phyloP scores from a whole-genome alignment of 2,329 filamentous ascomycete species.

The Ceratocystis eucalypticola region DNA sequence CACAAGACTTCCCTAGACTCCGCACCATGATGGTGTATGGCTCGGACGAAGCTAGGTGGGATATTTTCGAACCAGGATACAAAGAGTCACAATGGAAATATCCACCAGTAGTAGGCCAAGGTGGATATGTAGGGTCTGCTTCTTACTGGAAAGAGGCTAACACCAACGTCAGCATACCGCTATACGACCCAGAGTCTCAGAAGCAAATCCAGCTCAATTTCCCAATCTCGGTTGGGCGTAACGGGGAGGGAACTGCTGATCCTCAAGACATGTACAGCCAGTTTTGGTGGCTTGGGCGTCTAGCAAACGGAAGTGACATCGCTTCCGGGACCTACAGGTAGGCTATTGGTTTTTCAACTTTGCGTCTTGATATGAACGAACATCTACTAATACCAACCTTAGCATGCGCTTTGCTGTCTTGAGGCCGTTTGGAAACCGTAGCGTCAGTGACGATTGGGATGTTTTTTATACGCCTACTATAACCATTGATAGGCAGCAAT shows the following conservation, averaged over 20 bases:
- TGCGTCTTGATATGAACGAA: background rate
- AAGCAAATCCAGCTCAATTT: constrained; percentile 24
- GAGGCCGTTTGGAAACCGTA: constrained; percentile 23
- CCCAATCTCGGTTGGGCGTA: constrained; percentile 20
- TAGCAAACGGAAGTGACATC: constrained; percentile 24
- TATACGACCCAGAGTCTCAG: constrained; percentile 21
- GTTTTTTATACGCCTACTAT: constrained; percentile 14
- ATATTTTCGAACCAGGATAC: constrained; percentile 31
- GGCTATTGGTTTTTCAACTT: background rate
- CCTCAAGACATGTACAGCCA: constrained; percentile 11
- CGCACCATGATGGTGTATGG: constrained; percentile 25
- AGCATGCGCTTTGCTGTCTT: constrained; percentile 23
- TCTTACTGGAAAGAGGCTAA: constrained; percentile 21
- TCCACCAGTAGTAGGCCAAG: constrained; percentile 28
- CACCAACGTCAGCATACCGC: constrained; percentile 16
- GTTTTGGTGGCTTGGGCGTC: constrained; percentile 24
- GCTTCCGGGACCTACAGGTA: constrained; percentile 23
- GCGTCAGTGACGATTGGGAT: constrained; percentile 22
- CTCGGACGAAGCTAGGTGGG: constrained; percentile 28
- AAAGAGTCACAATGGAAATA: constrained; percentile 30
- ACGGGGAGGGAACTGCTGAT: constrained; percentile 9
- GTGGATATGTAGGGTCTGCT: constrained; percentile 32
- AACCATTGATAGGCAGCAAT: background rate
- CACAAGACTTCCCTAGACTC: constrained; percentile 21
- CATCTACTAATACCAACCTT: background rate